Conservation (phyloP, 306 rosid genomes). For the Cercis canadensis region DNA sequence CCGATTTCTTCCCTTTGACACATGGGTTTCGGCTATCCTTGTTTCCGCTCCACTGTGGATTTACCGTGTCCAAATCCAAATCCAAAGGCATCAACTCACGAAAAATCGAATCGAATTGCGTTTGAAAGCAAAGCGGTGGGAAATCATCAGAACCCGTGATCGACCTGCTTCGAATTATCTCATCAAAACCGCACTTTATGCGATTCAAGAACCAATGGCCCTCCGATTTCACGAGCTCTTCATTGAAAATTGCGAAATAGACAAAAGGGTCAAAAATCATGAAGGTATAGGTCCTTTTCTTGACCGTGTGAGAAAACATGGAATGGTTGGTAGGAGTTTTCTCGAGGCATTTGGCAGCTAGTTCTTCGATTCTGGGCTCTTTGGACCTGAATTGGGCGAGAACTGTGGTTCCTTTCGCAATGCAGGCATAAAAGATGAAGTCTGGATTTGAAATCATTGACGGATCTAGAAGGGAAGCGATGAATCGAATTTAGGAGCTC, state of each 20-base stretch:
- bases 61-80: constrained; percentile 5
- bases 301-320: constrained; percentile 64
- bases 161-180: constrained; percentile 33
- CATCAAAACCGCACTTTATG: constrained; percentile 43
- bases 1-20: constrained; percentile 37
- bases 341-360: constrained; percentile 71
- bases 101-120: constrained; percentile 57
- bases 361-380: constrained; percentile 54
- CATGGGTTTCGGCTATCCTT: constrained; percentile 34
- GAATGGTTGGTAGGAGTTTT: constrained; percentile 70
- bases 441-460: constrained; percentile 68
- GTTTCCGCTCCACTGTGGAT: constrained; percentile 20
- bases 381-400: constrained; percentile 57
- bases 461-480: neutral
- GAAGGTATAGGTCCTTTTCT: constrained; percentile 62
- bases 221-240: constrained; percentile 55
- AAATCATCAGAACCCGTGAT: constrained; percentile 30
- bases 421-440: constrained; percentile 70
- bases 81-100: constrained; percentile 35
- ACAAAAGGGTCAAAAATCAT: constrained; percentile 57
- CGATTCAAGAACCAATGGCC: constrained; percentile 59
- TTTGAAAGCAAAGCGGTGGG: constrained; percentile 59
- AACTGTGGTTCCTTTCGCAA: constrained; percentile 65
- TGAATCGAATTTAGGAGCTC: neutral
- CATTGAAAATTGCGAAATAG: constrained; percentile 67